Evolutionary conservation across 1,284 basidiomycete genomes (phyloP).

Genomic region (Pseudozyma thailandica): DNA sequence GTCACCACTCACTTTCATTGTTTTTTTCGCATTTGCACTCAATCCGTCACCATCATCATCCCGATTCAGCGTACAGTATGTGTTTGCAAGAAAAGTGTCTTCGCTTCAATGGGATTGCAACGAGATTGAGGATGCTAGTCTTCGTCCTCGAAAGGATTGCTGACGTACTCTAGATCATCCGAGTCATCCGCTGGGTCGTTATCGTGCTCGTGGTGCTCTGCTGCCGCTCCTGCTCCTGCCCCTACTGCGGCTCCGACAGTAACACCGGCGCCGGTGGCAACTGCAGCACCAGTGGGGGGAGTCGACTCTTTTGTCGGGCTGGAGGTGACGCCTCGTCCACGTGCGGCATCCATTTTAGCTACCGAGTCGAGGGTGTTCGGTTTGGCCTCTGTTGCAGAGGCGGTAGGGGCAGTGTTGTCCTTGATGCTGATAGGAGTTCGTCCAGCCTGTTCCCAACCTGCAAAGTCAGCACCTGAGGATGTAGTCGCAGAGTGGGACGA

Average conservation of each 20-base stretch:
- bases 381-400: neutral
- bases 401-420: constrained; percentile 37
- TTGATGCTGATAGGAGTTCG: constrained; percentile 42
- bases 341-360: constrained; percentile 45
- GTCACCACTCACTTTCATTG: neutral
- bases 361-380: constrained; percentile 26
- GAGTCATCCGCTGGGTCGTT: constrained; percentile 42
- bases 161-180: constrained; percentile 60
- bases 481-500: neutral
- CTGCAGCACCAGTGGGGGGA: neutral
- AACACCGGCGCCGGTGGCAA: constrained; percentile 5
- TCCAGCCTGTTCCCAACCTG: constrained; percentile 54
- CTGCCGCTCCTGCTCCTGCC: constrained; percentile 3
- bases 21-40: constrained; percentile 1
- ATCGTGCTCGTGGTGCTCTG: constrained; percentile 13
- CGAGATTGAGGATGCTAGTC: no score
- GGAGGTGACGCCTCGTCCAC: constrained; percentile 40
- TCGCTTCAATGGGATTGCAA: no score
- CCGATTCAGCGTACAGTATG: neutral
- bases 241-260: constrained; percentile 9
- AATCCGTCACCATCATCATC: neutral
- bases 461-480: constrained; percentile 10
- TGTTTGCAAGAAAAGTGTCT: neutral
- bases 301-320: constrained; percentile 24
- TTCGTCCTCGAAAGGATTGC: constrained; percentile 62